A percentile compares a stretch with the other conserved stretches of the same genome.
These are phyloP conservation scores for Rhizophora apiculata DNA, from an alignment of 345 rosid species.

Conservation along the genomic window DNA sequence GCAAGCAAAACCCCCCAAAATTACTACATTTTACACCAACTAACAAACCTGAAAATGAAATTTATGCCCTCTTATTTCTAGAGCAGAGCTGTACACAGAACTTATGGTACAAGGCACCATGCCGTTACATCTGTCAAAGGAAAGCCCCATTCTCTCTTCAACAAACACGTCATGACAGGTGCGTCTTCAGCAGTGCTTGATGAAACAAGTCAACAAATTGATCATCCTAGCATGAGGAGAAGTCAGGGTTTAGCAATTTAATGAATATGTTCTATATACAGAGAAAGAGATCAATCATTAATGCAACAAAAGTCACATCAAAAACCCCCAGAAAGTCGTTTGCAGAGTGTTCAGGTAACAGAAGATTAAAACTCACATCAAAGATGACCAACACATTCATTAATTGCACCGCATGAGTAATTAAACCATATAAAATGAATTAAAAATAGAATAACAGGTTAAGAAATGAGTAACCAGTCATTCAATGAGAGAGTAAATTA, in stretches of 20 bases:
- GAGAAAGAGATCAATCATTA: background rate
- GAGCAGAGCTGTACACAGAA: conserved; percentile 31
- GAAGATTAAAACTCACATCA: background rate
- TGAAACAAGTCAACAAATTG: conserved; percentile 60
- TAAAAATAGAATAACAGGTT: background rate
- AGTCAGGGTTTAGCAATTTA: conserved; percentile 10
- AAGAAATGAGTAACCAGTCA: background rate
- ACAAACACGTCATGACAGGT: conserved; percentile 35
- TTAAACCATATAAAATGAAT: background rate
- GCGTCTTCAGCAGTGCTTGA: conserved; percentile 50
- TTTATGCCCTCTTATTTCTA: conserved; percentile 11
- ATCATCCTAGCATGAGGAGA: conserved; percentile 47
- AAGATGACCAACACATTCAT: no score
- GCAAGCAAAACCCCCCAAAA: background rate
- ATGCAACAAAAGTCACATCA: background rate
- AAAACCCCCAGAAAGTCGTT: background rate
- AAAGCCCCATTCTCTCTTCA: conserved; percentile 1
- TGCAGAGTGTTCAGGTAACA: background rate
- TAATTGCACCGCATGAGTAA: background rate
- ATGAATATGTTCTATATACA: background rate
- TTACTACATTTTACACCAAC: background rate
- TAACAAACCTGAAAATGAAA: conserved; percentile 2
- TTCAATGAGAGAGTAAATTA: background rate
- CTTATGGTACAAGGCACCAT: conserved; percentile 20
- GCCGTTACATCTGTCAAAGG: conserved; percentile 6